phyloP scores from a whole-genome alignment of 1,139 yeast genomes.

The Blastobotrys malaysiensis region DNA sequence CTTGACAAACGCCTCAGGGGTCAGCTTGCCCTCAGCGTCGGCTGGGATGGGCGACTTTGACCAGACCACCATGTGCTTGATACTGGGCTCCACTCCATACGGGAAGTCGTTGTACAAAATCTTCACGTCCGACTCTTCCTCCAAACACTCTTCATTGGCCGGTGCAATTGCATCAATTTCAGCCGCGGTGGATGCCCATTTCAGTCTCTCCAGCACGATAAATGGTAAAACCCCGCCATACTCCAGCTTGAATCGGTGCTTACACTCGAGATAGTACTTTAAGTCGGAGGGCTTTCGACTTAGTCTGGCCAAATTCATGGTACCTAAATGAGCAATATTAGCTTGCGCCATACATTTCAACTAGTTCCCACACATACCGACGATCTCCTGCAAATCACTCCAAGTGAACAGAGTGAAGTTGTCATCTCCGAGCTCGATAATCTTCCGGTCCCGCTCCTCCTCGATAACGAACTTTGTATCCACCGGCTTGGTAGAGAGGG shows the following conservation, averaged over 20 bases:
- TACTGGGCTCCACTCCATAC: constrained; percentile 35
- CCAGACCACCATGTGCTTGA: constrained; percentile 41
- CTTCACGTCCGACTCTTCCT: constrained; percentile 29
- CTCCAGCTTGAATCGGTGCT: constrained; percentile 21
- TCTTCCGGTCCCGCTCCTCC: constrained; percentile 21
- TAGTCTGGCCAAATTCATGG: constrained; percentile 27
- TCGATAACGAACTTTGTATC: background rate
- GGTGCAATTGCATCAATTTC: constrained; percentile 17
- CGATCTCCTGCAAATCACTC: constrained; percentile 26
- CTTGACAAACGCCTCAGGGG: constrained; percentile 21
- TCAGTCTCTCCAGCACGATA: constrained; percentile 28
- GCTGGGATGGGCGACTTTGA: constrained; percentile 32
- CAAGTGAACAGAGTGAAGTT: constrained; percentile 25
- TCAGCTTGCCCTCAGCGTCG: constrained; percentile 26
- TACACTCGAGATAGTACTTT: constrained; percentile 30
- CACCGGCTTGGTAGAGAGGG: background rate
- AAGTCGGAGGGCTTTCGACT: constrained; percentile 34
- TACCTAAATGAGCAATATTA: constrained; percentile 17
- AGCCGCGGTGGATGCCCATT: constrained; percentile 25
- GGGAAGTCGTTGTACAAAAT: constrained; percentile 39
- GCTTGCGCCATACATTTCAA: background rate
- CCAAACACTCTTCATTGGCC: constrained; percentile 21
- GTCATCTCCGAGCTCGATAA: constrained; percentile 21
- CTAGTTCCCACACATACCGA: constrained; percentile 17
- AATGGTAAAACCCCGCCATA: constrained; percentile 33